These are phyloP conservation scores for Beauveria scarabaeidicola DNA, from an alignment of 2,329 filamentous ascomycete genomes.

Conservation along the genomic window DNA sequence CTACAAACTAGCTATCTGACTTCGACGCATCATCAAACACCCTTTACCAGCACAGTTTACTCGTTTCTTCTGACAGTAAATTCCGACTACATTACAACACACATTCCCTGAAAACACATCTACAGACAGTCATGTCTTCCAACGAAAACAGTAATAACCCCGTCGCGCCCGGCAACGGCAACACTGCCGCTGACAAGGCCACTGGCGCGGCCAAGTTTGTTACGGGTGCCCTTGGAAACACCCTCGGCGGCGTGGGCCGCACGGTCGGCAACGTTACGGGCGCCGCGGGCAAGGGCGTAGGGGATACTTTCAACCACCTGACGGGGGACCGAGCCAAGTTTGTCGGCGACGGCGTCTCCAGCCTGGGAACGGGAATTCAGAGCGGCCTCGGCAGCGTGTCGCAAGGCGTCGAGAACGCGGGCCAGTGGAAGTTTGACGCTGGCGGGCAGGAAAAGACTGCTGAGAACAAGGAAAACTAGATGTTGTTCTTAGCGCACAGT, in stretches of 20 bases:
- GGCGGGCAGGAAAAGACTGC: constrained; percentile 7
- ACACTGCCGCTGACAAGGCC: constrained; percentile 21
- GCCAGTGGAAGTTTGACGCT: constrained; percentile 40
- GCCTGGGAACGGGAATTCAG: constrained; percentile 45
- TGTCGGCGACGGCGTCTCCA: constrained; percentile 46
- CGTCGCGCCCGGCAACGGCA: constrained; percentile 18
- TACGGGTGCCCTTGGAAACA: constrained; percentile 33
- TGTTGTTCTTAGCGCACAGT: not conserved
- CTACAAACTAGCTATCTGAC: not conserved
- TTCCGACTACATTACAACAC: not conserved
- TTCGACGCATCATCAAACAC: not conserved
- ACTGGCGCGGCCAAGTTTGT: constrained; percentile 30
- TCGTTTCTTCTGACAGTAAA: not conserved
- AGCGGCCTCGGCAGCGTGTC: constrained; percentile 39
- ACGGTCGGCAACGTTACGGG: constrained; percentile 36
- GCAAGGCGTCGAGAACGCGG: constrained; percentile 49
- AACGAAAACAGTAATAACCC: constrained; percentile 12
- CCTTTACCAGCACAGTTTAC: not conserved
- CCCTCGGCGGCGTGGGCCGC: constrained; percentile 30
- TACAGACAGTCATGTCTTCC: constrained; percentile 4
- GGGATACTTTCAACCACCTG: constrained; percentile 44
- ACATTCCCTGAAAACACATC: not conserved
- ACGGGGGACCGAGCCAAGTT: constrained; percentile 47
- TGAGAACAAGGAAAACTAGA: constrained; percentile 13
- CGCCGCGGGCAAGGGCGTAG: constrained; percentile 47